Percentiles rank a stretch among this genome's conserved stretches.
These are phyloP conservation scores for Schizophyllum commune DNA, from an alignment of 1,284 basidiomycete species.

Conservation along the genomic window DNA sequence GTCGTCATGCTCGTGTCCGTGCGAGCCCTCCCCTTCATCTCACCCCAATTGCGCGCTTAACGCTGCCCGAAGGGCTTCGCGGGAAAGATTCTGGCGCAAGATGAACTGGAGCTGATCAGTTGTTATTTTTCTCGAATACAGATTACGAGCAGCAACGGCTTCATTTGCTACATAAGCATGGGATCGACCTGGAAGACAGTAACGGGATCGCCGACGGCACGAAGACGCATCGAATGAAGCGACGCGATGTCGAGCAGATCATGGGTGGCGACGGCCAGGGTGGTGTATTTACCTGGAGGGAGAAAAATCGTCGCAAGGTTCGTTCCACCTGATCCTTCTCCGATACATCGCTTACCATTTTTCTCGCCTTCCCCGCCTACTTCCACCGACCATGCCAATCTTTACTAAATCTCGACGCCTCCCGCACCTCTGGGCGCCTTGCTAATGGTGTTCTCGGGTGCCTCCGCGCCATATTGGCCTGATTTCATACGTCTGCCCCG, in stretches of 20 bases:
- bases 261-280: slow-evolving; percentile 74
- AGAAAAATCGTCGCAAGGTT: slow-evolving; percentile 83
- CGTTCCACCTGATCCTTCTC: slow-evolving; percentile 18
- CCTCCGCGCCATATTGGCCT: slow-evolving; percentile 1
- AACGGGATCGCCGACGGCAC: slow-evolving; percentile 55
- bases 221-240: slow-evolving; percentile 68
- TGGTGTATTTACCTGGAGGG: slow-evolving; percentile 88
- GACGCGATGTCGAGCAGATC: slow-evolving; percentile 69
- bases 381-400: no score
- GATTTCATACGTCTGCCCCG: no score
- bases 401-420: no score
- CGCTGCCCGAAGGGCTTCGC: not conserved
- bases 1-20: not conserved
- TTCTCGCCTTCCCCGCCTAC: no score
- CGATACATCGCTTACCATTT: slow-evolving; percentile 5
- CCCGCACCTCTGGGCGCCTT: slow-evolving; percentile 6
- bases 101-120: no score
- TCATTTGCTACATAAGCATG: slow-evolving; percentile 86
- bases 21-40: slow-evolving; percentile 2
- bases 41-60: slow-evolving; percentile 3
- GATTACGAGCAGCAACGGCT: slow-evolving; percentile 93
- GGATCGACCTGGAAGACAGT: slow-evolving; percentile 86
- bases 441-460: slow-evolving; percentile 12
- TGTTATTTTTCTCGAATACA: slow-evolving; percentile 18
- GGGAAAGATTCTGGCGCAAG: no score